Evolutionary conservation across 805 yeast species (phyloP), one percentile per base, ranked within the genome.

Genomic region (Phaffomyces antillensis): DNA sequence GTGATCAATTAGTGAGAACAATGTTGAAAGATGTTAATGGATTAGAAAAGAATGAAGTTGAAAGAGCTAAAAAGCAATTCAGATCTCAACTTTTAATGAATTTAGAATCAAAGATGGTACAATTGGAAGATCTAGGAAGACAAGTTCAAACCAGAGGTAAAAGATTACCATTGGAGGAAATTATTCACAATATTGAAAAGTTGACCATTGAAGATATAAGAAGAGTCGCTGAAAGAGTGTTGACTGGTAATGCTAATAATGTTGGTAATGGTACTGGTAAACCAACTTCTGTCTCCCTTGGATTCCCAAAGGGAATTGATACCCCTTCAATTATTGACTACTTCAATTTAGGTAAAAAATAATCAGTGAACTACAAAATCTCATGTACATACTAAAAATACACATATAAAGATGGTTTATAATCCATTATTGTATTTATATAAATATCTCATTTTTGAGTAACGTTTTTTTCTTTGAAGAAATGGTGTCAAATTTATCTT

Each of bases 41-140:
- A 3, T 67, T 91, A 26, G 73, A 80, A 7, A 76, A 76, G 11
- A 74, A 67, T 36, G 98, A 93, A 67, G 90, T 93, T 7, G 64
- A 72, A 46, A 75, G 99, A 52, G 96, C 98, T 18, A 93, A 93
- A 64, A 90, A 87, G 63, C 98, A 91, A 69, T 75, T 93, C 48
- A 80, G 86, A 37, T 81, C 93, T 4, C 84, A 96, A 8, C 69
- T 93, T 47, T 72, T 91, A 62, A 91, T 91, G 96, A 91, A 90
- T 58, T 73, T 90, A 39, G 99, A 93, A 64, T 82, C 93, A 52
- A 88, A 86, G 61, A 75, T 91, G 72, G 95, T 95, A n/a, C 90
- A 87, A 59, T 70, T 93, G 45, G 99, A 93, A 65, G 99, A 93
- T 58, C 72, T 90, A 66, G 98, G 98, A 13, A 79, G 98, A 64